Base-by-base conservation (phyloP, 202 grass and related monocot species). In the Schoenoplectus tabernaemontani region DNA sequence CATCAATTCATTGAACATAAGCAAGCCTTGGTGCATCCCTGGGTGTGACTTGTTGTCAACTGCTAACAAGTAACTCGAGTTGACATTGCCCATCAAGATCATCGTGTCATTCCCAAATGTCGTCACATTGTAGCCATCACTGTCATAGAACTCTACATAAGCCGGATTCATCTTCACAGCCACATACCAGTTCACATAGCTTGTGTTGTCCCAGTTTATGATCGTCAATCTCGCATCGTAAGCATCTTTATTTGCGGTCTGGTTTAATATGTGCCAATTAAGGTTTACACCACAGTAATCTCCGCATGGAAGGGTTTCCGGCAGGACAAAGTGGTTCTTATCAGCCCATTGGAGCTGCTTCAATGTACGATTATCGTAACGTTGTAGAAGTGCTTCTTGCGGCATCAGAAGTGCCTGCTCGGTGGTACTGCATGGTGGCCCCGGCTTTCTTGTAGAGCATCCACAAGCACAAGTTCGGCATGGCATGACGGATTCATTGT, bases 401-500 rank as follows among this genome's bases (percentile, higher is more conserved):
- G 93, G 93, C 56, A 96, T 74, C 4, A 91, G 79, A 79, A 93
- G 51, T 19, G 90, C 39, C 7, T 83, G 83, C 3, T 77, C 81
- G 16, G 77, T 86, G 11, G 78, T 79, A 61, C 83, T 97, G 83
- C 93, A 93, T 38, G 87, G 77, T 23, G 33, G 58, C 24, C 28
- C 73, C 2, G 16, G 28, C n/a, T 17, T 81, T 50, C 8, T 71
- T 0, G 78, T 13, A 2, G 84, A 78, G 82, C 88, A 96, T 2
- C 90, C 88, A 50, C 93, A 96, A 1, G 90, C 93, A 83, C 93
- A 96, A 22, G 93, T 96, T 9, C 50, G 79, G 78, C 90, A 96
- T 28, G 93, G 93, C 77, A 96, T 26, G 80, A 96, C 86, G 26
- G 93, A 96, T 37, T 92, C 84, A 51, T 96, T 92, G 93, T 83